Evolutionary conservation across 2,329 filamentous ascomycete species (phyloP).

Genomic region (Beauveria pseudobassiana): DNA sequence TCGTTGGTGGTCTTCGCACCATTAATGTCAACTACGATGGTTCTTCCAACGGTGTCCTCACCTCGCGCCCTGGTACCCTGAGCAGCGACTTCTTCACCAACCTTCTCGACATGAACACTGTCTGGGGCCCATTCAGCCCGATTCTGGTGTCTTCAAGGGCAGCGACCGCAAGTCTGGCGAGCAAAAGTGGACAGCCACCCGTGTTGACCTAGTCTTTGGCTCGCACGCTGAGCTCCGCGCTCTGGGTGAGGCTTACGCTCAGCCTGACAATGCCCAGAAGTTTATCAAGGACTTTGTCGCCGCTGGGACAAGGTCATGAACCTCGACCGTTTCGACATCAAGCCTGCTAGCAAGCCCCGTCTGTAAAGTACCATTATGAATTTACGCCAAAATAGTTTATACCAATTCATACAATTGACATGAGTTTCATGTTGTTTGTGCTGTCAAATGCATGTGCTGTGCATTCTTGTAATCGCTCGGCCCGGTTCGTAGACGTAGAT

Average conservation of each 20-base stretch:
- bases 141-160: conserved; percentile 53
- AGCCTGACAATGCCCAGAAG: conserved; percentile 50
- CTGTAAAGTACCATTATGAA: conserved; percentile 5
- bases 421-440: not conserved
- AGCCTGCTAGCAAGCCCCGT: conserved; percentile 1
- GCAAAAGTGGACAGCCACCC: conserved; percentile 63
- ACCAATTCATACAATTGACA: not conserved
- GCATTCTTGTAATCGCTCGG: too few species aligned
- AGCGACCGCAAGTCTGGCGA: conserved; percentile 56
- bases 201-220: conserved; percentile 63
- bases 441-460: too few species aligned
- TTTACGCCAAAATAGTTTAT: conserved; percentile 4
- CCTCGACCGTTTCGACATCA: conserved; percentile 57
- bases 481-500: too few species aligned
- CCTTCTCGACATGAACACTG: conserved; percentile 59
- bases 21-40: conserved; percentile 66
- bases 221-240: conserved; percentile 69
- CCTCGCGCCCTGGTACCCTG: conserved; percentile 57
- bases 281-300: conserved; percentile 65
- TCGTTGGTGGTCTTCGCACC: conserved; percentile 64
- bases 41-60: conserved; percentile 60
- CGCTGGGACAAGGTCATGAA: conserved; percentile 73
- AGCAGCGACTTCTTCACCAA: conserved; percentile 81
- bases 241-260: conserved; percentile 61
- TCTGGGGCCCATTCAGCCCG: conserved; percentile 44